Percentiles rank a stretch among this genome's conserved stretches.
These are phyloP conservation scores for Cucurbita ficifolia DNA, from an alignment of 306 rosid genomes.

Conservation along the genomic window DNA sequence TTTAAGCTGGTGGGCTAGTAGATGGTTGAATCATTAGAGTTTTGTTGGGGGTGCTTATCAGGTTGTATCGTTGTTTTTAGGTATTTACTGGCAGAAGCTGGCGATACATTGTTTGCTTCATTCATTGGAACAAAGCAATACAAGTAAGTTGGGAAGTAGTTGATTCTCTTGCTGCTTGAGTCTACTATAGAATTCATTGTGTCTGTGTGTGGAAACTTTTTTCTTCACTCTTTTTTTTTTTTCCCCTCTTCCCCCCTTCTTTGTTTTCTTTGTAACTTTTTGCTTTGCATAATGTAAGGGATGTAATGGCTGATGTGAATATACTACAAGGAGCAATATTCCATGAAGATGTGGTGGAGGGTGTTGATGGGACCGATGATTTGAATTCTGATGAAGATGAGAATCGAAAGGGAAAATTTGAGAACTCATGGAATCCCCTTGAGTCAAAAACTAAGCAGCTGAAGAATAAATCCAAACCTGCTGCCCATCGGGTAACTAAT, in stretches of 20 bases:
- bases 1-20: not conserved
- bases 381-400: conserved; percentile 27
- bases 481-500: conserved; percentile 70
- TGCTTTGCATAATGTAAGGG: conserved; percentile 34
- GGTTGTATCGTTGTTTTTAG: conserved; percentile 27
- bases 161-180: conserved; percentile 4
- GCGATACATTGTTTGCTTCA: conserved; percentile 96
- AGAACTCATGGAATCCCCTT: conserved; percentile 50
- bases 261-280: not conserved
- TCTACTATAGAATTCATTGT: not conserved
- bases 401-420: conserved; percentile 38
- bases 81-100: conserved; percentile 92
- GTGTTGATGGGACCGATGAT: conserved; percentile 20
- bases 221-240: not conserved
- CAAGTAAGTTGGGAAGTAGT: conserved; percentile 41
- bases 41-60: not conserved
- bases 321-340: conserved; percentile 97
- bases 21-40: not conserved
- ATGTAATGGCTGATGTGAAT: conserved; percentile 81
- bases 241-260: not conserved
- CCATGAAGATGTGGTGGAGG: conserved; percentile 69
- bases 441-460: conserved; percentile 52
- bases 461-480: conserved; percentile 58
- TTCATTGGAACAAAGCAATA: conserved; percentile 93
- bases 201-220: not conserved